Conservation (phyloP, 2,329 filamentous ascomycete genomes). For the Fusarium piperis region DNA sequence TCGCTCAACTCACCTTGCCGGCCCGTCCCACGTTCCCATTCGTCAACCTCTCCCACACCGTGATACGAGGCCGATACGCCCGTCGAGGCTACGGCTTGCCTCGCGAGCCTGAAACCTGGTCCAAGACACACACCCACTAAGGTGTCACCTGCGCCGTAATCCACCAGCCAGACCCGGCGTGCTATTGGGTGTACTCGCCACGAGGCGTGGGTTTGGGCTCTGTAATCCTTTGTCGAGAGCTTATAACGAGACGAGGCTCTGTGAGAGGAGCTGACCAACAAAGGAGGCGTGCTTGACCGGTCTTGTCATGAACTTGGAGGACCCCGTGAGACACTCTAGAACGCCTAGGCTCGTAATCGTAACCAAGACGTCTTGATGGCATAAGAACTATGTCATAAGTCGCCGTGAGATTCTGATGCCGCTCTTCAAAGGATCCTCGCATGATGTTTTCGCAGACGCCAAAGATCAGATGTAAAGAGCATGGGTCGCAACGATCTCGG, state of each 20-base stretch:
- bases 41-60: conserved; percentile 16
- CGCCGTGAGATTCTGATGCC: conserved; percentile 3
- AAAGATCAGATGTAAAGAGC: background rate
- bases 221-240: conserved; percentile 3
- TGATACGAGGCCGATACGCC: conserved; percentile 36
- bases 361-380: background rate
- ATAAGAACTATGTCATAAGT: conserved; percentile 26
- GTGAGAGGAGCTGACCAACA: conserved; percentile 8
- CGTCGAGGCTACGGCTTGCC: conserved; percentile 24
- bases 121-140: conserved; percentile 33
- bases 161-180: conserved; percentile 10
- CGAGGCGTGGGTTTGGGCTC: conserved; percentile 7
- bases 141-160: conserved; percentile 33
- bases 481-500: conserved; percentile 25
- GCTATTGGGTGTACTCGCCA: conserved; percentile 17
- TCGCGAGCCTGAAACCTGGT: conserved; percentile 12
- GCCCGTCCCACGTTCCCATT: conserved; percentile 30
- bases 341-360: background rate
- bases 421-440: background rate
- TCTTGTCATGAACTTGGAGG: conserved; percentile 6
- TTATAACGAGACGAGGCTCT: conserved; percentile 26
- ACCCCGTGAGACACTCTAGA: conserved; percentile 16
- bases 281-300: conserved; percentile 2
- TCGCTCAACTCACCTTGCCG: conserved; percentile 20
- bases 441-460: background rate